A percentile compares a stretch with the other conserved stretches of the same genome.
phyloP scores from a whole-genome alignment of 2,329 filamentous ascomycete species.

The Sporothrix luriei region DNA sequence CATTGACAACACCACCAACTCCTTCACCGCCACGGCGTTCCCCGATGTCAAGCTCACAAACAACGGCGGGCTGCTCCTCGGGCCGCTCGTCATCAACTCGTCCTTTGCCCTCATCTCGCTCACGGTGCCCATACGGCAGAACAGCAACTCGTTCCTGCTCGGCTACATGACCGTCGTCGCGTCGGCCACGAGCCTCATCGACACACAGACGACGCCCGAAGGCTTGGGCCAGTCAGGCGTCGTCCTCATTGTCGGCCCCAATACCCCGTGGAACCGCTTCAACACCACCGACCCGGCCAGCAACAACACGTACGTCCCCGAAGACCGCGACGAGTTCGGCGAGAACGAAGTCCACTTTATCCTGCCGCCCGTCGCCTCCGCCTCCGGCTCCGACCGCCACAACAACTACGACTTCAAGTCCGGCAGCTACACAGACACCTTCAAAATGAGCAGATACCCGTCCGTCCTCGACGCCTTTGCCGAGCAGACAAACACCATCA shows the following conservation, averaged over 20 bases:
- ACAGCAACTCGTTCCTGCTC: slow-evolving; percentile 64
- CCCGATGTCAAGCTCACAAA: slow-evolving; percentile 54
- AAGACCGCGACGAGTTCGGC: slow-evolving; percentile 46
- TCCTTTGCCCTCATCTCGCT: slow-evolving; percentile 77
- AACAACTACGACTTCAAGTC: slow-evolving; percentile 47
- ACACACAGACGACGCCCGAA: slow-evolving; percentile 64
- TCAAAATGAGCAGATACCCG: slow-evolving; percentile 63
- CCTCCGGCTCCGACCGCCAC: slow-evolving; percentile 53
- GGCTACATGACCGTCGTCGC: slow-evolving; percentile 85
- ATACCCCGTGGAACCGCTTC: slow-evolving; percentile 67
- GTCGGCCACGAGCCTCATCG: slow-evolving; percentile 65
- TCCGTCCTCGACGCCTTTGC: slow-evolving; percentile 64
- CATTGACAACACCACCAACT: slow-evolving; percentile 47
- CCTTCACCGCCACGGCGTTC: slow-evolving; percentile 54
- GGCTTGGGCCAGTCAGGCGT: slow-evolving; percentile 71
- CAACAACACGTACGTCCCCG: slow-evolving; percentile 50
- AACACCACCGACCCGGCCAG: slow-evolving; percentile 49
- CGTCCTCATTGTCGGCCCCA: slow-evolving; percentile 70
- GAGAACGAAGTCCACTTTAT: slow-evolving; percentile 59
- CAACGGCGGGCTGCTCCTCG: slow-evolving; percentile 68
- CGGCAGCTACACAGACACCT: slow-evolving; percentile 54
- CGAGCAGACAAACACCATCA: slow-evolving; percentile 51
- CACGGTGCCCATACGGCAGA: slow-evolving; percentile 76
- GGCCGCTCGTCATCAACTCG: slow-evolving; percentile 72
- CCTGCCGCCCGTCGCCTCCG: slow-evolving; percentile 54